Evolutionary conservation across 2,329 filamentous ascomycete species (phyloP).

Genomic region (Pseudocercospora fijiensis): DNA sequence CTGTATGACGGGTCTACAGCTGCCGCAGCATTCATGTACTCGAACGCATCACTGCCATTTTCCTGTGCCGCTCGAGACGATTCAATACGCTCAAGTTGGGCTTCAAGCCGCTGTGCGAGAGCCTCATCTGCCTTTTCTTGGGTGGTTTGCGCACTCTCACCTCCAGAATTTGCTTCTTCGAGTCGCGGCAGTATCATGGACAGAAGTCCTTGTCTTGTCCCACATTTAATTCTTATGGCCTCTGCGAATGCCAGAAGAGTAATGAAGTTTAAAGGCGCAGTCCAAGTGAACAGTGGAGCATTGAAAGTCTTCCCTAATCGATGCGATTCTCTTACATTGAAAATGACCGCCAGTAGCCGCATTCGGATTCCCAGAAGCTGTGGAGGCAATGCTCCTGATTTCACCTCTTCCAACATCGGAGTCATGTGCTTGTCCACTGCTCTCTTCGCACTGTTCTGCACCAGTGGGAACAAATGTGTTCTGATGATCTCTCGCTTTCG

Average conservation of each 20-base stretch:
- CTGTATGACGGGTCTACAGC: background rate
- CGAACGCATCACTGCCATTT: background rate
- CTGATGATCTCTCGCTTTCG: constrained; percentile 25
- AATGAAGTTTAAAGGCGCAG: constrained; percentile 27
- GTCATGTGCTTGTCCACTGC: background rate
- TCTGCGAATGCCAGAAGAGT: constrained; percentile 32
- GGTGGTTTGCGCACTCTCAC: background rate
- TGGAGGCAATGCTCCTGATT: background rate
- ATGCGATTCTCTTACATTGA: background rate
- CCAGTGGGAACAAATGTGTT: constrained; percentile 15
- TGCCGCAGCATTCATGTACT: background rate
- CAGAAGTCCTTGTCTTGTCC: constrained; percentile 30
- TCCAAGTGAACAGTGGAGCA: constrained; percentile 14
- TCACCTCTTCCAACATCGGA: background rate
- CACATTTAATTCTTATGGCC: constrained; percentile 33
- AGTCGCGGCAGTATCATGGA: constrained; percentile 24
- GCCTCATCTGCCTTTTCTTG: constrained; percentile 3
- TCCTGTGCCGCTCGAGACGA: background rate
- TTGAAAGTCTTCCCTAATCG: constrained; percentile 22
- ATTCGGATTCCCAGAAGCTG: background rate
- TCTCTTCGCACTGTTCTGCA: background rate
- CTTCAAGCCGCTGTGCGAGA: constrained; percentile 4
- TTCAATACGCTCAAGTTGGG: background rate
- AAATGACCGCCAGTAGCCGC: background rate
- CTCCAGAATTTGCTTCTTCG: background rate